Conservation (phyloP, 1,139 yeast genomes). For the Taiozyma sp. region DNA sequence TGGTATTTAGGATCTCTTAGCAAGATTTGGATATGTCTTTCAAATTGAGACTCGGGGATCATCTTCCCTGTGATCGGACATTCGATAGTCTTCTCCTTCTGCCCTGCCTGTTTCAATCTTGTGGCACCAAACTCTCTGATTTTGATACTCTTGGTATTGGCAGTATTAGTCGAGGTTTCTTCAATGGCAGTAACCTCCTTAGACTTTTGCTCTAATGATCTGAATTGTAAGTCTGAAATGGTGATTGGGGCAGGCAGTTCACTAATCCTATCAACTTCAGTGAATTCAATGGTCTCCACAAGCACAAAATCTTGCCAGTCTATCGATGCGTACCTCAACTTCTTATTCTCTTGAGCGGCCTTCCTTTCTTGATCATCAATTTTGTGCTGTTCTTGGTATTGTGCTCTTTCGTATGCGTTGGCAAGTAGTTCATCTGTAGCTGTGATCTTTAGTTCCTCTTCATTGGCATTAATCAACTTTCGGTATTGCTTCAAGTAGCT, state of each 20-base stretch:
- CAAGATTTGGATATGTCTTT: conserved; percentile 65
- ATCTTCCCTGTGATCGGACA: conserved; percentile 72
- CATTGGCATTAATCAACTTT: conserved; percentile 28
- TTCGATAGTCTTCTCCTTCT: conserved; percentile 38
- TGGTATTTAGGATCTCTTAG: conserved; percentile 76
- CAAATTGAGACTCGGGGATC: conserved; percentile 69
- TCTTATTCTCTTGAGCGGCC: conserved; percentile 33
- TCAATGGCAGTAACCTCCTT: conserved; percentile 17
- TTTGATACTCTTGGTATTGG: conserved; percentile 35
- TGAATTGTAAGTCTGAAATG: conserved; percentile 53
- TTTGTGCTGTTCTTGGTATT: conserved; percentile 38
- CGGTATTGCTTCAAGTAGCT: conserved; percentile 54
- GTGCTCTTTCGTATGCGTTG: conserved; percentile 54
- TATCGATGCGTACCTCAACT: conserved; percentile 61
- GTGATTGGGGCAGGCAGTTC: conserved; percentile 58
- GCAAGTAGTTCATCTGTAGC: conserved; percentile 35
- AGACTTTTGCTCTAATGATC: conserved; percentile 49
- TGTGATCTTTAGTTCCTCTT: conserved; percentile 18
- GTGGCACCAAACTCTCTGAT: conserved; percentile 67
- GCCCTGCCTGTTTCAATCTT: conserved; percentile 34
- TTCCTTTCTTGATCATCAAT: conserved; percentile 28
- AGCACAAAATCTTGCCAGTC: conserved; percentile 85
- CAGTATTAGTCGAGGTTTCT: conserved; percentile 5
- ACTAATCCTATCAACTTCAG: conserved; percentile 56
- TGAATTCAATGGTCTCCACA: conserved; percentile 64